Base-by-base conservation (phyloP, 176 grass and related monocot genomes). In the Ensete ventricosum region DNA sequence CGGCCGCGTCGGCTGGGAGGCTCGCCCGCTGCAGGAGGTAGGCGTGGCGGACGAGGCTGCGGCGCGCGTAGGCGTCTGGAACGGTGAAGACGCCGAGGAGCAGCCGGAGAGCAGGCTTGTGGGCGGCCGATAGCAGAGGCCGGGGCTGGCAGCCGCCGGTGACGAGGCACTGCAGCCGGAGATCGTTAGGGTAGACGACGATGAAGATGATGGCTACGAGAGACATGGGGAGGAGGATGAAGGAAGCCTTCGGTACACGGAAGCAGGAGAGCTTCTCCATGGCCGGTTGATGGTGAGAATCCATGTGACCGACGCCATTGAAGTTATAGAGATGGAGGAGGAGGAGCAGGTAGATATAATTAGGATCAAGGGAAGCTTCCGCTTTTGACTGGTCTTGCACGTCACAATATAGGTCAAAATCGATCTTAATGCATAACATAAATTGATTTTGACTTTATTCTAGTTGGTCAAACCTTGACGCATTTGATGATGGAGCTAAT, bases 41-140 rank as follows among this genome's bases (percentile, higher is more conserved):
- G 77, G 89, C 89, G 87, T 92, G 89, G 23, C 89, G 92, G 54
- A 96, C 73, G 80, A 96, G 69, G 49, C 50, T 20, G 49, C 69
- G 69, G 49, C 69, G 69, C 50, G 49, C 69, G 69, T 52, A 72
- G 17, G 20, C 16, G 16, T 69, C 67, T 19, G 67, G 67, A 14
- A 69, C 26, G 29, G 67, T 69, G 67, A 69, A 29, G 29, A 69
- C 29, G 29, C 67, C 67, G 67, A 69, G 29, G 4, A 69, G 67
- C 26, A 69, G 67, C 14, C 67, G 69, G 69, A 72, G 50, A 50
- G 52, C 49, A 50, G 69, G 69, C 49, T 52, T 23, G 2, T 2
- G 69, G 50, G 48, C 7, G 50, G 22, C 49, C 49, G 49, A 4
- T 19, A n/a, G 12, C 1, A 17, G 26, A 29, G 7, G 9, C 14